Percentiles rank a stretch among this genome's conserved stretches.
These are phyloP conservation scores for Microstegium vimineum DNA, from an alignment of 176 grass and related monocot species.

Conservation along the genomic window DNA sequence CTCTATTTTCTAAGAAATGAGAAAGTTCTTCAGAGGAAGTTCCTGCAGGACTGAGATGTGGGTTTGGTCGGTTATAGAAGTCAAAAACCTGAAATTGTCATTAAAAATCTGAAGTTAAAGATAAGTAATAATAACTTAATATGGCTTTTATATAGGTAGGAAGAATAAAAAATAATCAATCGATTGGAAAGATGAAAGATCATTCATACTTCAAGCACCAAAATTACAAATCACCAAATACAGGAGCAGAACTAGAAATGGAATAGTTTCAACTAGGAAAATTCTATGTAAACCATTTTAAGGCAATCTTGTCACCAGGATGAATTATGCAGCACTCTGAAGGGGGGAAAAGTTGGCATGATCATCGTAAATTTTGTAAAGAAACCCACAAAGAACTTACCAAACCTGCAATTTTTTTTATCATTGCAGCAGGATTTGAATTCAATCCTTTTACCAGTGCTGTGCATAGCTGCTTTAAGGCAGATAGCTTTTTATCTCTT, in stretches of 20 bases:
- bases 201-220: slow-evolving; percentile 13
- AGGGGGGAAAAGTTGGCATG: slow-evolving; percentile 13
- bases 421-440: slow-evolving; percentile 65
- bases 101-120: slow-evolving; percentile 20
- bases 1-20: slow-evolving; percentile 77
- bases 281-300: slow-evolving; percentile 21
- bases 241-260: slow-evolving; percentile 10
- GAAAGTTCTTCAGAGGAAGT: slow-evolving; percentile 71
- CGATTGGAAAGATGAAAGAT: background rate
- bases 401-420: slow-evolving; percentile 92
- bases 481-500: slow-evolving; percentile 87
- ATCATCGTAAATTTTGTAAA: slow-evolving; percentile 30
- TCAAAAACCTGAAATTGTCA: slow-evolving; percentile 68
- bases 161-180: background rate
- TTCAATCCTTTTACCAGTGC: slow-evolving; percentile 86
- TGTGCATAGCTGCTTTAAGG: slow-evolving; percentile 78
- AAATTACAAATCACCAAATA: background rate
- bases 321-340: background rate
- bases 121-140: slow-evolving; percentile 9
- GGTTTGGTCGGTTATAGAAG: slow-evolving; percentile 85
- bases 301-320: background rate
- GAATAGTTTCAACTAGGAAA: slow-evolving; percentile 7
- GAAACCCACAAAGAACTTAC: slow-evolving; percentile 53
- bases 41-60: slow-evolving; percentile 74
- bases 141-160: background rate